Conservation (phyloP, 2,329 filamentous ascomycete genomes). For the Penicillium sumatraense region DNA sequence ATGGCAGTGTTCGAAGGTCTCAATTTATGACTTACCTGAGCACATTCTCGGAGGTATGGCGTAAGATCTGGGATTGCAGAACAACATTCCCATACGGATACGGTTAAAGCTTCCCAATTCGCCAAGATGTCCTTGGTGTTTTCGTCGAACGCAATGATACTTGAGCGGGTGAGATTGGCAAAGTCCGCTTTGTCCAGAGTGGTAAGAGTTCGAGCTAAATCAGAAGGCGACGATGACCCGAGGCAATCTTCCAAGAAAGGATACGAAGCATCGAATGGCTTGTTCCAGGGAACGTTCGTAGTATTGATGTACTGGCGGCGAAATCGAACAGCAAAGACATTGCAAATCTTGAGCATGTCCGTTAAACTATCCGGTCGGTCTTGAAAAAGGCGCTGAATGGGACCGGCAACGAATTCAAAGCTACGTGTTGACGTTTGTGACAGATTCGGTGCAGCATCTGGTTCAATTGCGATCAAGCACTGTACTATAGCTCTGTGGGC, state of each 20-base stretch:
- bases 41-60: slow-evolving; percentile 39
- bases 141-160: slow-evolving; percentile 28
- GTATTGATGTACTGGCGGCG: slow-evolving; percentile 39
- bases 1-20: not conserved
- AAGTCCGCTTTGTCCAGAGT: slow-evolving; percentile 37
- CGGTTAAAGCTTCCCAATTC: slow-evolving; percentile 38
- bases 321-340: slow-evolving; percentile 41
- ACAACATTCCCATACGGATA: slow-evolving; percentile 45
- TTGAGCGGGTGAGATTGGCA: slow-evolving; percentile 28
- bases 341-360: slow-evolving; percentile 41
- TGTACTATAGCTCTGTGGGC: slow-evolving; percentile 40
- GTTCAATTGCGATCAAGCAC: slow-evolving; percentile 33
- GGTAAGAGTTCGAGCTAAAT: slow-evolving; percentile 39
- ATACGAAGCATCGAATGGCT: slow-evolving; percentile 36
- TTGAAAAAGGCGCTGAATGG: slow-evolving; percentile 43
- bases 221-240: slow-evolving; percentile 34
- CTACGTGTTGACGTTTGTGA: slow-evolving; percentile 17
- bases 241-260: slow-evolving; percentile 41
- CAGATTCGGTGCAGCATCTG: slow-evolving; percentile 18
- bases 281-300: slow-evolving; percentile 39
- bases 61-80: slow-evolving; percentile 39
- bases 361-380: slow-evolving; percentile 35
- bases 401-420: slow-evolving; percentile 43
- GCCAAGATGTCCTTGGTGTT: slow-evolving; percentile 26
- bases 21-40: slow-evolving; percentile 31